Conservation (phyloP, 805 yeast species). For the Tetrapisispora arboricola region DNA sequence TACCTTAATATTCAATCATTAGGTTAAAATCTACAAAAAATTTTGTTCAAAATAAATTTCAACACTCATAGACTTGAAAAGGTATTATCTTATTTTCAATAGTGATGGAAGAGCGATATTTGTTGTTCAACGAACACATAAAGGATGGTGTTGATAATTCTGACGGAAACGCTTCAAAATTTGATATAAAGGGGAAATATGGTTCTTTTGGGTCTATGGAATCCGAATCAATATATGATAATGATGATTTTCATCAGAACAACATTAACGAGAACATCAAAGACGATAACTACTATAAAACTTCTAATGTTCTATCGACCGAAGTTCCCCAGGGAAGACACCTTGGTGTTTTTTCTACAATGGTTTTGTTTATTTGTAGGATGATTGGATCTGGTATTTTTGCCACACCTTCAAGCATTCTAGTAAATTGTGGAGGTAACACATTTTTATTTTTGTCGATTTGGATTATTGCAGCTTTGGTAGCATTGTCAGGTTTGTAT, state of each 20-base stretch:
- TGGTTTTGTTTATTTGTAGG: slow-evolving; percentile 53
- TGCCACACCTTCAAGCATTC: slow-evolving; percentile 59
- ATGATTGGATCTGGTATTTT: slow-evolving; percentile 74
- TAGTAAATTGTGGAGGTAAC: slow-evolving; percentile 59
- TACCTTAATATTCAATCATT: too few relatives aligned
- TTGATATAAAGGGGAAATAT: neutral
- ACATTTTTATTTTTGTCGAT: slow-evolving; percentile 47
- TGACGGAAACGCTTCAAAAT: neutral
- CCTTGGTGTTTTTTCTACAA: slow-evolving; percentile 57
- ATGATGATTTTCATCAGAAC: neutral
- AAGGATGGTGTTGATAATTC: neutral
- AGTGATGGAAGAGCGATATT: neutral
- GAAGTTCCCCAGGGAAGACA: slow-evolving; percentile 63
- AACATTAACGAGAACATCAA: neutral
- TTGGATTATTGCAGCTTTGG: slow-evolving; percentile 52
- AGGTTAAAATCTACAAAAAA: too few relatives aligned
- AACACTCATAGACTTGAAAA: too few relatives aligned
- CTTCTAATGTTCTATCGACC: neutral
- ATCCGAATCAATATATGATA: neutral
- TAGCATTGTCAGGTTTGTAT: slow-evolving; percentile 58
- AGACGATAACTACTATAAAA: neutral
- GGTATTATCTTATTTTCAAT: too few relatives aligned
- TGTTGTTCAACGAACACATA: neutral
- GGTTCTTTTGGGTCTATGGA: slow-evolving; percentile 1
- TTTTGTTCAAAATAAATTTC: too few relatives aligned